Conservation (phyloP, 805 yeast species). For the Starmerella sirachaensis region DNA sequence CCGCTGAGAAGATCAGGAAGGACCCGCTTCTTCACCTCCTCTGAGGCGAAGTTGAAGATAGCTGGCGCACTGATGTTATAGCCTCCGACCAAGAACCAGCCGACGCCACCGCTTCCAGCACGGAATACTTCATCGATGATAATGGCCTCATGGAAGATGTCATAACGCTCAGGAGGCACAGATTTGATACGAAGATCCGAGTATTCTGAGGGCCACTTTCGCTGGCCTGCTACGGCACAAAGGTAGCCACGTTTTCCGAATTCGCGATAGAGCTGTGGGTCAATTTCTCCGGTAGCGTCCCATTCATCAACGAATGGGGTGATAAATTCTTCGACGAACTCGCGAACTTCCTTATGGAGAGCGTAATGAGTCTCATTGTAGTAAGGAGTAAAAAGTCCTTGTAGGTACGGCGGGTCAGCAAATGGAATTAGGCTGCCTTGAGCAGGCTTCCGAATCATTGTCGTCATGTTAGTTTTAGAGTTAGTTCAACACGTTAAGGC, state of each 20-base stretch:
- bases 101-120: constrained; percentile 33
- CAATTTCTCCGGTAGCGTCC: constrained; percentile 32
- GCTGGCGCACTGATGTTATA: constrained; percentile 34
- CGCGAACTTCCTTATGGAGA: constrained; percentile 32
- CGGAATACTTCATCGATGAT: constrained; percentile 32
- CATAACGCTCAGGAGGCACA: constrained; percentile 32
- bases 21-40: constrained; percentile 28
- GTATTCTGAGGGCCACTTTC: constrained; percentile 29
- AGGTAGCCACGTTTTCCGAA: constrained; percentile 33
- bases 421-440: constrained; percentile 28
- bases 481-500: too few species aligned
- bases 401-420: constrained; percentile 33
- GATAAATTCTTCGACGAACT: constrained; percentile 30
- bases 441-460: too few species aligned
- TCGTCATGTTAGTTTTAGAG: too few species aligned
- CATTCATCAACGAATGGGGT: constrained; percentile 35
- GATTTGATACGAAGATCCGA: constrained; percentile 28
- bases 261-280: constrained; percentile 26
- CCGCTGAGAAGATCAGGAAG: constrained; percentile 31
- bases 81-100: constrained; percentile 34
- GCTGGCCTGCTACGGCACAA: constrained; percentile 31
- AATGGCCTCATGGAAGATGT: constrained; percentile 32
- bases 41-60: constrained; percentile 28
- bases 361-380: constrained; percentile 33
- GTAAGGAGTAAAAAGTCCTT: constrained; percentile 31